These are phyloP conservation scores for Cutaneotrichosporon sp. DNA, from an alignment of 1,284 basidiomycete genomes.

Conservation along the genomic window DNA sequence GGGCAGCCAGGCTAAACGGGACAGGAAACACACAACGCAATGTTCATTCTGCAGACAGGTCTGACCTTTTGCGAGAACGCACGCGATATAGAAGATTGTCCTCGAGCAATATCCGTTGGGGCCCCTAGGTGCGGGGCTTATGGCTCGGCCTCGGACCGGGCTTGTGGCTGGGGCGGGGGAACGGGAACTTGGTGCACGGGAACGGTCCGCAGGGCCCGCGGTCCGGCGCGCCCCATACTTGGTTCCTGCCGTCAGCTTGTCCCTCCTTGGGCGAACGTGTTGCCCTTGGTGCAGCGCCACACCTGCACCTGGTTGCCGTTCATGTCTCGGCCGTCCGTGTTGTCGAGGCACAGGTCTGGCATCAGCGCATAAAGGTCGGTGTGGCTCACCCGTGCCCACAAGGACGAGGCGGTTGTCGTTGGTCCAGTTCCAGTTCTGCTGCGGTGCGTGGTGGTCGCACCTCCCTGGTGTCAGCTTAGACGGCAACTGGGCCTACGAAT, in stretches of 20 bases:
- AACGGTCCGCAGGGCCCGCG: background rate
- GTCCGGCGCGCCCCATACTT: slow-evolving; percentile 10
- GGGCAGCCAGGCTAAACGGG: too few species aligned
- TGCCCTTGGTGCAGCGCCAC: slow-evolving; percentile 26
- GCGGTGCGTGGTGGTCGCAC: slow-evolving; percentile 21
- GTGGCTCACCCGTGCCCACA: background rate
- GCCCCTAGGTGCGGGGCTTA: background rate
- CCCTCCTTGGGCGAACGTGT: slow-evolving; percentile 24
- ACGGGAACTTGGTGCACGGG: background rate
- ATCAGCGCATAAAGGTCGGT: background rate
- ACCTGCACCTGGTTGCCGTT: slow-evolving; percentile 1
- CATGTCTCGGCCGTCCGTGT: background rate
- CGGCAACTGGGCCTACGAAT: slow-evolving; percentile 6
- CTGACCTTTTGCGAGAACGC: too few species aligned
- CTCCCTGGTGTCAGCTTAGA: background rate
- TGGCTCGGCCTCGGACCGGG: background rate
- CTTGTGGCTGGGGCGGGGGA: background rate
- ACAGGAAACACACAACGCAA: too few species aligned
- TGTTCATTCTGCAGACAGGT: background rate
- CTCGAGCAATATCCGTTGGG: background rate
- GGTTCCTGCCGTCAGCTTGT: slow-evolving; percentile 21
- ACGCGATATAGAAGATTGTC: too few species aligned
- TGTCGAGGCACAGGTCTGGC: slow-evolving; percentile 1
- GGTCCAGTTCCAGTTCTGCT: slow-evolving; percentile 21
- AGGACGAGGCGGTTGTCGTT: slow-evolving; percentile 16